Evolutionary conservation across 1,139 yeast species (phyloP).

Genomic region (Candida sp.): DNA sequence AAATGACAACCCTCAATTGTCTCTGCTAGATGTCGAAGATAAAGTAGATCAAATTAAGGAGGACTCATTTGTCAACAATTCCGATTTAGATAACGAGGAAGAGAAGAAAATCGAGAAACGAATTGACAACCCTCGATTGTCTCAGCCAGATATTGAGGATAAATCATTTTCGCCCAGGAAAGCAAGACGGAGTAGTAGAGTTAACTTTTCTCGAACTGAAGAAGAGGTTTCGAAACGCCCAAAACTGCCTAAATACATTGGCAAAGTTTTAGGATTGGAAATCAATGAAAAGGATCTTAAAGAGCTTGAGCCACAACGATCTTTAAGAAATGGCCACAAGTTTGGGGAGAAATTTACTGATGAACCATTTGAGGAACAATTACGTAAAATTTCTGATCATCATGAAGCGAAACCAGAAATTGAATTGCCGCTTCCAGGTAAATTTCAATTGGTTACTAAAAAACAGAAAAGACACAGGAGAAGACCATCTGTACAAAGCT

Average conservation of each 20-base stretch:
- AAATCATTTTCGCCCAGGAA: neutral
- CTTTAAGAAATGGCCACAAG: constrained; percentile 19
- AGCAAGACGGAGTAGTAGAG: neutral
- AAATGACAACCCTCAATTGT: neutral
- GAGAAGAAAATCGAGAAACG: neutral
- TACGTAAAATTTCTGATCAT: constrained; percentile 1
- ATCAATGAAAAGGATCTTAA: constrained; percentile 12
- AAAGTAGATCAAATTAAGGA: neutral
- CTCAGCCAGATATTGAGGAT: neutral
- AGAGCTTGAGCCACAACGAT: constrained; percentile 16
- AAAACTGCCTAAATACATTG: neutral
- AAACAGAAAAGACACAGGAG: constrained; percentile 1
- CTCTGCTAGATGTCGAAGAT: too few relatives aligned
- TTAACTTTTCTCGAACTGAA: neutral
- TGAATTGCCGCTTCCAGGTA: neutral
- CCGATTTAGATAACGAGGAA: neutral
- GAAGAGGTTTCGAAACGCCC: neutral
- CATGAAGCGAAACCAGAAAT: constrained; percentile 1
- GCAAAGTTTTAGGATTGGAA: constrained; percentile 18
- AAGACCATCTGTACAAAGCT: constrained; percentile 1
- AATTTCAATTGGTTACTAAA: neutral
- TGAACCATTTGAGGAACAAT: neutral
- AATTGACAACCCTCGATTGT: neutral
- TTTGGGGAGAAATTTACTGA: constrained; percentile 11
- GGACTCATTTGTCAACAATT: neutral